These are phyloP conservation scores for Cercospora beticola DNA, from an alignment of 2,329 filamentous ascomycete species.

Conservation along the genomic window DNA sequence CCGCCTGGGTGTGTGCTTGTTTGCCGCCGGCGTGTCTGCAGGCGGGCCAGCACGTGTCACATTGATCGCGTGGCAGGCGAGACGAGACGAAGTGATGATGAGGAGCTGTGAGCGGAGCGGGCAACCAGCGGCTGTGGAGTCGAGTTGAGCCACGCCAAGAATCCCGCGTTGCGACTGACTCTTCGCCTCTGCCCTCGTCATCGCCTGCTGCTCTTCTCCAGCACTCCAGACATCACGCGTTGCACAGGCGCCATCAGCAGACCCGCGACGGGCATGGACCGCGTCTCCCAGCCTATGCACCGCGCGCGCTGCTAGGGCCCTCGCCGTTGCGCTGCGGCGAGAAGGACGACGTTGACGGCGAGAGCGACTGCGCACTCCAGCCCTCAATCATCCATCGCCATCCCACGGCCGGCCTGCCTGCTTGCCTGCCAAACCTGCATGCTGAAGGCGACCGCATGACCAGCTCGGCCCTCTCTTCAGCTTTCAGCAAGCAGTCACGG, in stretches of 20 bases:
- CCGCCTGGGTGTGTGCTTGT: neutral
- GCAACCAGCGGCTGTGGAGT: neutral
- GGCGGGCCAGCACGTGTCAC: neutral
- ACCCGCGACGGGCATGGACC: conserved; percentile 4
- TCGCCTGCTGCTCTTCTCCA: neutral
- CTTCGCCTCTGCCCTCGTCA: neutral
- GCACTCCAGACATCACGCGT: neutral
- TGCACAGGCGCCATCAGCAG: conserved; percentile 9
- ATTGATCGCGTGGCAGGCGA: neutral
- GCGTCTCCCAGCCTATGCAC: conserved; percentile 10
- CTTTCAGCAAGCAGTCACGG: neutral
- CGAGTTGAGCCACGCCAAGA: neutral
- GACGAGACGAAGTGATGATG: neutral
- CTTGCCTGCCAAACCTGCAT: neutral
- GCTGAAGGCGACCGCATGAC: conserved; percentile 7
- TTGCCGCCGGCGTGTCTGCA: neutral
- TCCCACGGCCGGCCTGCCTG: conserved; percentile 1
- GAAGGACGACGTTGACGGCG: neutral
- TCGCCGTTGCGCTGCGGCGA: neutral
- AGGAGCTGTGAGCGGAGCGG: neutral
- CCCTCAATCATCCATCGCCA: neutral
- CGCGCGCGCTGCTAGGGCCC: conserved; percentile 12
- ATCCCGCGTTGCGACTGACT: neutral
- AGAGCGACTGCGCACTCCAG: neutral
- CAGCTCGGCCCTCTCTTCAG: neutral